Percentiles rank a stretch among this genome's conserved stretches.
Conservation (phyloP, 1,284 basidiomycete species). For the Apiotrichum gracile region DNA sequence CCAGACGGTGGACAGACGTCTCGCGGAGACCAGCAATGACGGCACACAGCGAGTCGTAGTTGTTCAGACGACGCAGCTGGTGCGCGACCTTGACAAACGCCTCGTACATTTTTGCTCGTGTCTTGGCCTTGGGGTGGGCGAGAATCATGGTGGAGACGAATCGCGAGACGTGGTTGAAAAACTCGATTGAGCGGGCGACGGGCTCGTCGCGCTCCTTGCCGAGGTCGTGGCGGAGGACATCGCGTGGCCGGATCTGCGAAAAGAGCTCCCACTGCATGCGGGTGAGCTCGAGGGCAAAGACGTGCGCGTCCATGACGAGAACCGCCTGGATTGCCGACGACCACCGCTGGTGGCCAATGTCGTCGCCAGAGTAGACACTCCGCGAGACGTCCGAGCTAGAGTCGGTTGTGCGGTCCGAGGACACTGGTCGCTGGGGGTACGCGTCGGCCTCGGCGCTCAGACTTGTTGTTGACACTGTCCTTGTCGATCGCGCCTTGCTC, state of each 20-base stretch:
- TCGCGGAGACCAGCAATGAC: constrained; percentile 43
- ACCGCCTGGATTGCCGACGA: constrained; percentile 9
- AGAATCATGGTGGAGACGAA: constrained; percentile 46
- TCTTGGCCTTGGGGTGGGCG: constrained; percentile 40
- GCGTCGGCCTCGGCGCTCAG: constrained; percentile 4
- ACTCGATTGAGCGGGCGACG: constrained; percentile 36
- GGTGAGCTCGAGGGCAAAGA: constrained; percentile 44
- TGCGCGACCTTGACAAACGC: constrained; percentile 39
- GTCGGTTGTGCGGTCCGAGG: constrained; percentile 2
- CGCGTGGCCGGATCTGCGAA: constrained; percentile 37
- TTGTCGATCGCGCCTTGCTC: constrained; percentile 4
- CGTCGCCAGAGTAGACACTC: constrained; percentile 5
- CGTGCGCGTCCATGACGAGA: constrained; percentile 25
- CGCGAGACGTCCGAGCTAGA: constrained; percentile 12
- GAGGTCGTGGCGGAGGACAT: constrained; percentile 43
- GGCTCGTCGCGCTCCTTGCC: constrained; percentile 42
- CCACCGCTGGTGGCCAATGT: constrained; percentile 11
- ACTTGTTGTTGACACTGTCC: constrained; percentile 18
- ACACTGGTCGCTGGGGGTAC: neutral
- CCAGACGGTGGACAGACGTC: constrained; percentile 41
- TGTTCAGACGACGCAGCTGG: constrained; percentile 45
- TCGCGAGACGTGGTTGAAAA: constrained; percentile 46
- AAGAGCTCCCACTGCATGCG: constrained; percentile 45
- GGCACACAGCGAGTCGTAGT: constrained; percentile 45
- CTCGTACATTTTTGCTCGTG: constrained; percentile 44